Base-by-base conservation (phyloP, 805 yeast species). In the Brettanomyces naardenensis region DNA sequence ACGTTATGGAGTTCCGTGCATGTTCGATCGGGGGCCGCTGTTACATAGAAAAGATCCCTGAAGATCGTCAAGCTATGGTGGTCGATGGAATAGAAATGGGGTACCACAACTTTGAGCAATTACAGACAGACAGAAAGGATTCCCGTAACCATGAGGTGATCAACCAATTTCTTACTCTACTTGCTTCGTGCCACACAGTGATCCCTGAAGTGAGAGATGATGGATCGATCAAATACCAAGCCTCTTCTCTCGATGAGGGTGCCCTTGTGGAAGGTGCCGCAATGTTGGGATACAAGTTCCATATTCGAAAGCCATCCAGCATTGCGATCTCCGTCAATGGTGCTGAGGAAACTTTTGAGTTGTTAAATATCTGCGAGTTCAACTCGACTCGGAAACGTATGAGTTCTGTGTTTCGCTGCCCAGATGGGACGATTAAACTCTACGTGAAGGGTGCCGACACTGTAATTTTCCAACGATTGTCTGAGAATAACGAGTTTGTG, bases 201-300 rank as follows among this genome's bases (percentile, higher is more conserved):
- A 92, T 92, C 44, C 99, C 99, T 0, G 98, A 92, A 58, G 65
- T 73, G 15, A 71, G 69, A 43, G 78, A 69, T 1, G 66, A 65
- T 40, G 85, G 83, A 0, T 48, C 69, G 3, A 79, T 92, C 45
- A 89, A 86, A 57, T 92, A 94, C 58, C 99, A 92, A 62, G 98
- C 99, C 1, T 96, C 98, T 0, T 89, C 97, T 0, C 98, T 98
- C 0, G 99, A 92, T 64, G 98, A 94, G 66, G 98, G 98, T 36
- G 99, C 99, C 0, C 68, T 92, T 44, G 99, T 92, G 2, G 88
- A 89, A 51, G 99, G 99, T 41, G 97, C 95, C 14, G 92, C 97
- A 0, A 69, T 68, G 52, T 64, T 90, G 33, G 97, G 97, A 0
- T 92, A 82, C 56, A 78, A 72, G 44, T 94, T 92, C 56, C 72